Evolutionary conservation across 768 basidiomycete genomes (phyloP).

Genomic region (Clitopilus hobsonii): DNA sequence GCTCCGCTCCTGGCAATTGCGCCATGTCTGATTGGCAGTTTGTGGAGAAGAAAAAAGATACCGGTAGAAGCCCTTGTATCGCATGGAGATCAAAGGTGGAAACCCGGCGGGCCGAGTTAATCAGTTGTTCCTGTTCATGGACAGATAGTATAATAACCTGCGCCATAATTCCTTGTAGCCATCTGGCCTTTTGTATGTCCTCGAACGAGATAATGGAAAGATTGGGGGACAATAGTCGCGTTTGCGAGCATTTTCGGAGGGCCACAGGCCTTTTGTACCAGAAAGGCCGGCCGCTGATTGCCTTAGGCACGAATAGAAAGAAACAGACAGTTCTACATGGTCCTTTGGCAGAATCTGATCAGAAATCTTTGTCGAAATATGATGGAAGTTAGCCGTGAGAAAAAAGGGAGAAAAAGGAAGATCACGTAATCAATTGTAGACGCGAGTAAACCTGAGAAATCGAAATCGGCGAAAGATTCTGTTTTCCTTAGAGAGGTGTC

Average conservation of each 20-base stretch:
- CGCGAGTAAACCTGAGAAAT: slow-evolving; percentile 17
- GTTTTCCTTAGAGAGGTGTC: slow-evolving; percentile 12
- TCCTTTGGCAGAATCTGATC: not conserved
- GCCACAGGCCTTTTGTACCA: too few relatives aligned
- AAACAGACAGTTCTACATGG: not conserved
- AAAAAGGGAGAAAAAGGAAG: not conserved
- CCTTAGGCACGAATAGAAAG: too few relatives aligned
- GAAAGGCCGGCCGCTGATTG: not conserved
- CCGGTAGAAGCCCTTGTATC: not conserved
- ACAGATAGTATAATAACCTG: too few relatives aligned
- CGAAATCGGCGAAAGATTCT: slow-evolving; percentile 10
- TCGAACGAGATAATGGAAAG: too few relatives aligned
- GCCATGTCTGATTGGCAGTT: not conserved
- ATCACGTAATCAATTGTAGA: slow-evolving; percentile 4
- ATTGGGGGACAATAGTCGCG: too few relatives aligned
- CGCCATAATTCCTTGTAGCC: too few relatives aligned
- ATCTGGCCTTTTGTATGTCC: too few relatives aligned
- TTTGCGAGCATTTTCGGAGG: too few relatives aligned
- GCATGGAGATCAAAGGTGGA: not conserved
- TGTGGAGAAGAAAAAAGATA: too few relatives aligned
- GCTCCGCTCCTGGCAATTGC: too few relatives aligned
- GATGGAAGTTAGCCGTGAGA: not conserved
- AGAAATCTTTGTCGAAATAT: not conserved
- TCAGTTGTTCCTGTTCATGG: too few relatives aligned
- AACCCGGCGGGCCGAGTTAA: not conserved